A percentile compares a stretch with the other conserved stretches of the same genome.
Conservation (phyloP, 169 alveolate genomes). For the Theileria orientalis region DNA sequence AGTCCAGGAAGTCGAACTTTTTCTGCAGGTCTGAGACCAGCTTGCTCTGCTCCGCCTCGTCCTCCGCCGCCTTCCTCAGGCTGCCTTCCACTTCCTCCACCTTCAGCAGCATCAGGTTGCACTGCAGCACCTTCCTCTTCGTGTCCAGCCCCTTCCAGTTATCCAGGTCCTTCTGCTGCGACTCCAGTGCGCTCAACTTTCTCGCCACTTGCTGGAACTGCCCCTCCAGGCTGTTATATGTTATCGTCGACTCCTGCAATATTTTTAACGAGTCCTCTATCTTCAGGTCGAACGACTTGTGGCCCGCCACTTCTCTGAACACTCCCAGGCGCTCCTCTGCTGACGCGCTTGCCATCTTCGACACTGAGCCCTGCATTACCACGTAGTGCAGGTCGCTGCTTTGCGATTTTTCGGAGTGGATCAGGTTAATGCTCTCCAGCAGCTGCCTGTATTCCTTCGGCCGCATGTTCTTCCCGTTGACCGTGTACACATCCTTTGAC, state of each 20-base stretch:
- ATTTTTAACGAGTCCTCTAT: constrained; percentile 39
- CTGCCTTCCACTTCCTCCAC: constrained; percentile 15
- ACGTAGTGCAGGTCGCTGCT: constrained; percentile 33
- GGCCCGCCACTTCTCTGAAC: constrained; percentile 56
- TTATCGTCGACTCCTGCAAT: constrained; percentile 27
- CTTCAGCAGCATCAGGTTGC: constrained; percentile 13
- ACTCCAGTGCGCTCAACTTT: constrained; percentile 22
- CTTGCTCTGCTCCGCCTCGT: constrained; percentile 7
- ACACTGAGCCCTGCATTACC: constrained; percentile 55
- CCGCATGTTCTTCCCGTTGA: constrained; percentile 45
- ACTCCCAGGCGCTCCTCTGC: constrained; percentile 41
- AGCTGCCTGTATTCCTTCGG: constrained; percentile 59
- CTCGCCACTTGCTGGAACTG: constrained; percentile 30
- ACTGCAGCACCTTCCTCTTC: constrained; percentile 35
- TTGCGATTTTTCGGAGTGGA: constrained; percentile 26
- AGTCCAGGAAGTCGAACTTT: constrained; percentile 26
- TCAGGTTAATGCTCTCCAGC: constrained; percentile 34
- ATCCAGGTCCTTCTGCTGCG: constrained; percentile 12
- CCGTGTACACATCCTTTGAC: constrained; percentile 38
- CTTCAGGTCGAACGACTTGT: constrained; percentile 42
- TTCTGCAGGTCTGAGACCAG: not conserved
- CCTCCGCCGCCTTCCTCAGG: not conserved
- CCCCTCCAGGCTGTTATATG: constrained; percentile 16
- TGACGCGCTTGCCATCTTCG: constrained; percentile 23
- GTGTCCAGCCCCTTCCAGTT: constrained; percentile 49